Evolutionary conservation across 306 rosid genomes (phyloP), one percentile per base, ranked within the genome.

Genomic region (Luffa aegyptiaca): DNA sequence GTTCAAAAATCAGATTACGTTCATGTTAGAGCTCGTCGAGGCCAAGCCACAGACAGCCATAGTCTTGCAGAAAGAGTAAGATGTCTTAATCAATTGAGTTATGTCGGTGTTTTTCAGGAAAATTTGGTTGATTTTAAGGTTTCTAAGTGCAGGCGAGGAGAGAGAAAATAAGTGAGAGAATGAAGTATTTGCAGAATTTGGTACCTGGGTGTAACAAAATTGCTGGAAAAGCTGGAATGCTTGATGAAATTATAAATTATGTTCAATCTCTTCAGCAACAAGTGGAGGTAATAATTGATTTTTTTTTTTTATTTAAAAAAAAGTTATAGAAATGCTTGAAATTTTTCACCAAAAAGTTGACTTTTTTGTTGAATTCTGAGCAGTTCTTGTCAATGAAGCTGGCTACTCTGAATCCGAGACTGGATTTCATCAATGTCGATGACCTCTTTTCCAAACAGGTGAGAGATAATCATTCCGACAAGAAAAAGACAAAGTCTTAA

Each of bases 171-270:
- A 92, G 98, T 8, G 96, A 92, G 87, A 90, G 97, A 82, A 92
- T 92, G 98, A 92, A 87, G 87, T 91, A 89, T 85, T 83, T 95
- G 73, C 97, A 95, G 84, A 96, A 92, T 89, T 88, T 95, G 73
- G 98, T 95, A 21, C 98, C 98, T 1, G 98, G 98, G 5, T 95
- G 98, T 84, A 90, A 92, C 89, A 95, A 90, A 83, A 88, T 95
- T 80, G 86, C 97, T 0, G 97, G 97, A 73, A 95, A 92, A 88
- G 97, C 97, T 59, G 97, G 97, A 81, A 95, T 95, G 97, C 96
- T 95, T 0, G 98, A 95, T 82, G 98, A 95, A 84, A 95, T 95
- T 84, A 95, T 94, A 80, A 94, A 92, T 64, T 94, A 94, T 83
- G 97, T 89, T 83, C 96, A 92, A 57, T 92, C 97, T 80, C 97